Percentiles rank a stretch among this genome's conserved stretches.
These are phyloP conservation scores for Baorangia bicolor DNA, from an alignment of 768 basidiomycete species.

Conservation along the genomic window DNA sequence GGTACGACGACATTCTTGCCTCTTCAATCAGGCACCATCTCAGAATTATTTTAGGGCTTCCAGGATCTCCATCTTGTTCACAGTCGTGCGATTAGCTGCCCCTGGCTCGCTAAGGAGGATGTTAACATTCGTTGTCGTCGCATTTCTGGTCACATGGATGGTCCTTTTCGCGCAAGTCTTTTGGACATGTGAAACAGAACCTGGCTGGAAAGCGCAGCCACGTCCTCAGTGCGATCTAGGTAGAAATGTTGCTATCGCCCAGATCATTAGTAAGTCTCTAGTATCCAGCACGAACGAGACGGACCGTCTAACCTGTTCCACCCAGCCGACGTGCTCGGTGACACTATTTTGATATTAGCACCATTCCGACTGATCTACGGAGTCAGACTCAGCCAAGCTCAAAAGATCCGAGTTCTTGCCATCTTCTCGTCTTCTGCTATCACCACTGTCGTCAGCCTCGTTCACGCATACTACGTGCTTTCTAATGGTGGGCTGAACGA, in stretches of 20 bases:
- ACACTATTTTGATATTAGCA: not conserved
- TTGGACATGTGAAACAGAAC: slow-evolving; percentile 5
- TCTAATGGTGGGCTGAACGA: not conserved
- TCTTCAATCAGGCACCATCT: not conserved
- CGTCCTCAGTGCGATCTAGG: too few relatives aligned
- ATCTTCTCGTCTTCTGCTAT: slow-evolving; percentile 8
- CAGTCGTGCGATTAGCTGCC: not conserved
- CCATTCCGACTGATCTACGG: not conserved
- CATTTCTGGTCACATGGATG: too few relatives aligned
- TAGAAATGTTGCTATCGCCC: too few relatives aligned
- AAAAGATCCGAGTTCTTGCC: slow-evolving; percentile 2
- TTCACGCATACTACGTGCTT: too few relatives aligned
- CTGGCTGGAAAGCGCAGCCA: slow-evolving; percentile 2
- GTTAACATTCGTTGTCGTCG: not conserved
- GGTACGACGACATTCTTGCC: not conserved
- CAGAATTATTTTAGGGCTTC: not conserved
- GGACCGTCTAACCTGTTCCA: not conserved
- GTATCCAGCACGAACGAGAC: not conserved
- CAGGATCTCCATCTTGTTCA: slow-evolving; percentile 10
- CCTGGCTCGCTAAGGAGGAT: not conserved
- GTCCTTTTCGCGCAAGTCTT: slow-evolving; percentile 2
- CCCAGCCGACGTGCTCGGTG: slow-evolving; percentile 5
- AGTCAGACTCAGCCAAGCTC: not conserved
- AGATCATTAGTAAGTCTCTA: too few relatives aligned
- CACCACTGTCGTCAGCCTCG: not conserved